These are phyloP conservation scores for Rusavskia elegans DNA, from an alignment of 495 filamentous ascomycete genomes.

Conservation along the genomic window DNA sequence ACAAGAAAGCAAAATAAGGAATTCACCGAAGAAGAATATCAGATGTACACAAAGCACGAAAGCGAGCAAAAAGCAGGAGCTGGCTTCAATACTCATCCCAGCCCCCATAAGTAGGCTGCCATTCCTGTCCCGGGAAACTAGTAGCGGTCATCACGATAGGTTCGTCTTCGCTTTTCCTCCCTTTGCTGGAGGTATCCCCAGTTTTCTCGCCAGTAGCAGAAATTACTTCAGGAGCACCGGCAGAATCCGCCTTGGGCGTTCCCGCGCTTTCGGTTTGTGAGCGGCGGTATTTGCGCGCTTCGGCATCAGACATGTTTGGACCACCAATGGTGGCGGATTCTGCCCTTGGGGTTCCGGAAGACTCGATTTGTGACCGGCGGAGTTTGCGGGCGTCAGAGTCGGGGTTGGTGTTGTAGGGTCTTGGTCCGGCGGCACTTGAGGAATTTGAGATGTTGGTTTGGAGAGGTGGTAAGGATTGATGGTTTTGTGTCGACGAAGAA, in stretches of 20 bases:
- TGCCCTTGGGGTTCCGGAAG: too few species aligned
- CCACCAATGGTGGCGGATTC: too few species aligned
- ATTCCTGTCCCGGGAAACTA: conserved; percentile 70
- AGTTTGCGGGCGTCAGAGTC: neutral
- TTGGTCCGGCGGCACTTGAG: neutral
- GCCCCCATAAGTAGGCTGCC: conserved; percentile 39
- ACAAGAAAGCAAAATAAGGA: too few species aligned
- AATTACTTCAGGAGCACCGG: neutral
- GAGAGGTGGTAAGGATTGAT: conserved; percentile 10
- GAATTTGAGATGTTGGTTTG: conserved; percentile 5
- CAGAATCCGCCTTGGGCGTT: neutral
- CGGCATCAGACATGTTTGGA: neutral
- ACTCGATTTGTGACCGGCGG: neutral
- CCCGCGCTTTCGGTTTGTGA: neutral
- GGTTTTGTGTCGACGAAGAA: neutral
- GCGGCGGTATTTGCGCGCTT: neutral
- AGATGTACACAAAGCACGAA: too few species aligned
- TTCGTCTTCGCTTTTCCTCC: conserved; percentile 23
- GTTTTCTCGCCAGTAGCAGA: neutral
- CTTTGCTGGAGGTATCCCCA: neutral
- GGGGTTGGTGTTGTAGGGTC: conserved; percentile 1
- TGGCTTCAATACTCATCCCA: conserved; percentile 14
- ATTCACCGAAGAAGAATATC: too few species aligned
- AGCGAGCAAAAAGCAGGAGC: too few species aligned
- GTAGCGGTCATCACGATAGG: conserved; percentile 57